Conservation (phyloP, 495 filamentous ascomycete species). For the Xylaria castorea region DNA sequence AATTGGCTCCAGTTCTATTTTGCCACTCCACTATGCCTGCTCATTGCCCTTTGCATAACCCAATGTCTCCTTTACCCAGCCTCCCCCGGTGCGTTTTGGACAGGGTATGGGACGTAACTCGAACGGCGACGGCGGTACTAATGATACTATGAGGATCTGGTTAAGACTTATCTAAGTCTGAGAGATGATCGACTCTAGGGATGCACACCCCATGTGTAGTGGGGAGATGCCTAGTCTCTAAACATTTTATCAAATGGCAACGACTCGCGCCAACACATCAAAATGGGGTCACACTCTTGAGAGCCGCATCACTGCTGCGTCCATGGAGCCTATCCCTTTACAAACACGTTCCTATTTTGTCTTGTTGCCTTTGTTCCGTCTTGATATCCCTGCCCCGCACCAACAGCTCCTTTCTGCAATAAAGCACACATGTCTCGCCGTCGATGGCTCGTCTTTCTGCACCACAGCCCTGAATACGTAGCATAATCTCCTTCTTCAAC, state of each 20-base stretch:
- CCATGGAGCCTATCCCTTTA: constrained; percentile 55
- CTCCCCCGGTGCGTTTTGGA: constrained; percentile 35
- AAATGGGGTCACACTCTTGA: constrained; percentile 66
- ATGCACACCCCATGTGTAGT: constrained; percentile 61
- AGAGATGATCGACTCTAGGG: constrained; percentile 54
- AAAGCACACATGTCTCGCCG: constrained; percentile 68
- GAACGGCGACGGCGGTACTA: constrained; percentile 47
- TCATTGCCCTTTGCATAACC: constrained; percentile 48
- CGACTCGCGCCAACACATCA: constrained; percentile 93
- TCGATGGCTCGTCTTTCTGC: constrained; percentile 56
- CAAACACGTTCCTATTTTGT: constrained; percentile 53
- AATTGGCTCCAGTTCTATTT: constrained; percentile 50
- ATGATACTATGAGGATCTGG: constrained; percentile 45
- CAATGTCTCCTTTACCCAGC: constrained; percentile 49
- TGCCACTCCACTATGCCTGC: constrained; percentile 49
- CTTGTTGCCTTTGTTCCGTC: constrained; percentile 53
- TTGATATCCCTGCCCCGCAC: constrained; percentile 58
- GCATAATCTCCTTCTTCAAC: constrained; percentile 55
- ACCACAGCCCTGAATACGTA: constrained; percentile 58
- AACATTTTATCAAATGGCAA: constrained; percentile 77
- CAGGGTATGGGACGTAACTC: constrained; percentile 46
- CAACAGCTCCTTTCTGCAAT: constrained; percentile 61
- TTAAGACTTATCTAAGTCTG: constrained; percentile 47
- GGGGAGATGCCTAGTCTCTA: constrained; percentile 65
- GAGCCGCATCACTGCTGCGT: constrained; percentile 67